A percentile compares a stretch with the other conserved stretches of the same genome.
phyloP scores from a whole-genome alignment of 2,329 filamentous ascomycete genomes.

The Clarireedia homoeocarpa region DNA sequence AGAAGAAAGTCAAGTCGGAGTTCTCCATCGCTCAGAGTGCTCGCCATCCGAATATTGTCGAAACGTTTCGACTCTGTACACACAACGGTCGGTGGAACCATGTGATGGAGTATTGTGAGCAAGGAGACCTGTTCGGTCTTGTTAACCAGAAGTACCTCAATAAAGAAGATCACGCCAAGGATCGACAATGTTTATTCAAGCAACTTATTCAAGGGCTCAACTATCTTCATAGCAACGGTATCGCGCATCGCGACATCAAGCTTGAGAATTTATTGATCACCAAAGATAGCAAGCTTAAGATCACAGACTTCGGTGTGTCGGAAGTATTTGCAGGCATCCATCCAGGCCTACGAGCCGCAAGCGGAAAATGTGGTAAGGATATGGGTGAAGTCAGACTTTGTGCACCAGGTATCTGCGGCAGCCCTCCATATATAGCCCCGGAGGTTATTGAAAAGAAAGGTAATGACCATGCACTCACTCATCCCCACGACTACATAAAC shows the following conservation, averaged over 20 bases:
- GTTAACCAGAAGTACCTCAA: slow-evolving; percentile 65
- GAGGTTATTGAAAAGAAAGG: slow-evolving; percentile 66
- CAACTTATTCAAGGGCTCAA: slow-evolving; percentile 75
- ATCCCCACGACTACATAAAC: neutral
- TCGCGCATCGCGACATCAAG: slow-evolving; percentile 88
- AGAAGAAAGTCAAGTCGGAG: slow-evolving; percentile 86
- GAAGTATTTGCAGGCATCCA: slow-evolving; percentile 79
- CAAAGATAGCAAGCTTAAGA: slow-evolving; percentile 75
- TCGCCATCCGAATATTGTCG: slow-evolving; percentile 80
- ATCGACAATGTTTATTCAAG: slow-evolving; percentile 81
- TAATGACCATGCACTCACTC: slow-evolving; percentile 20
- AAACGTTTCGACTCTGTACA: slow-evolving; percentile 64
- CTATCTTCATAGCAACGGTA: slow-evolving; percentile 76
- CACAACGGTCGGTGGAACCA: slow-evolving; percentile 75
- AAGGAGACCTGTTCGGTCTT: slow-evolving; percentile 72
- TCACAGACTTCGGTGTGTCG: slow-evolving; percentile 85
- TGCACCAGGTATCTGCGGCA: slow-evolving; percentile 74
- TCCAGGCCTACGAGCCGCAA: slow-evolving; percentile 65
- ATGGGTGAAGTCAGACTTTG: slow-evolving; percentile 67
- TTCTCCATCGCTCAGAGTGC: slow-evolving; percentile 81
- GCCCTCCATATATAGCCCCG: slow-evolving; percentile 78
- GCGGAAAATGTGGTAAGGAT: slow-evolving; percentile 64
- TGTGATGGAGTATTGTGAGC: slow-evolving; percentile 85
- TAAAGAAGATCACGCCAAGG: slow-evolving; percentile 52
- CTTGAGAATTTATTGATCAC: slow-evolving; percentile 78